These are phyloP conservation scores for Cornus suecica DNA, from an alignment of 148 eudicot genomes.

Conservation along the genomic window DNA sequence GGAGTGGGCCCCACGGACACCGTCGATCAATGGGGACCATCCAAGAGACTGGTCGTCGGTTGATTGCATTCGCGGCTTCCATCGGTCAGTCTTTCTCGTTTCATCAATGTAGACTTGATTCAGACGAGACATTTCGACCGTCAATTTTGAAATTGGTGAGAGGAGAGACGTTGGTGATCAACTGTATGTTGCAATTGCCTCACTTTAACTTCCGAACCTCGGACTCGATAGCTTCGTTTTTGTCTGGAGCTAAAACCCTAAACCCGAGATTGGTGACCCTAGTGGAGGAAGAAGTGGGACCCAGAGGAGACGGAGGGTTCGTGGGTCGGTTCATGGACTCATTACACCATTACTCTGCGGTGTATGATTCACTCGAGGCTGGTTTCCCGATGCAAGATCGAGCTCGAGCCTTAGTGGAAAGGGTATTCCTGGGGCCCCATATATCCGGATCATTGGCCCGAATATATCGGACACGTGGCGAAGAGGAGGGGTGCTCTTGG, in stretches of 20 bases:
- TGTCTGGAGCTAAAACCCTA: slow-evolving; percentile 34
- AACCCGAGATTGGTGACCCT: slow-evolving; percentile 41
- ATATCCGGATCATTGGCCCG: slow-evolving; percentile 38
- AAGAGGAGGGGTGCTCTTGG: slow-evolving; percentile 36
- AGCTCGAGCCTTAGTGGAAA: slow-evolving; percentile 47
- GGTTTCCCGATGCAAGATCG: slow-evolving; percentile 51
- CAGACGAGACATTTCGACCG: slow-evolving; percentile 40
- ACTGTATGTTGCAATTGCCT: slow-evolving; percentile 49
- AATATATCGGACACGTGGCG: slow-evolving; percentile 24
- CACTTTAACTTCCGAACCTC: slow-evolving; percentile 36
- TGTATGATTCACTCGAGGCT: slow-evolving; percentile 47
- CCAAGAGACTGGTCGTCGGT: slow-evolving; percentile 48
- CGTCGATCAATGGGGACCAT: slow-evolving; percentile 34
- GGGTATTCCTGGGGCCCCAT: slow-evolving; percentile 40
- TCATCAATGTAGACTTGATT: slow-evolving; percentile 39
- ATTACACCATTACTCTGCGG: slow-evolving; percentile 44
- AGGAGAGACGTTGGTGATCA: slow-evolving; percentile 44
- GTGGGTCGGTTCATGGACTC: slow-evolving; percentile 46
- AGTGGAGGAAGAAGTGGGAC: slow-evolving; percentile 45
- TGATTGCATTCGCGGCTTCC: slow-evolving; percentile 40
- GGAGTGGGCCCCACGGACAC: slow-evolving; percentile 33
- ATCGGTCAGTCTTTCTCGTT: slow-evolving; percentile 47
- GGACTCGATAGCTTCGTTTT: slow-evolving; percentile 37
- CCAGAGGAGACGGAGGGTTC: slow-evolving; percentile 23
- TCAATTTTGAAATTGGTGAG: slow-evolving; percentile 32